These are phyloP conservation scores for Scutellaria galericulata DNA, from an alignment of 257 asterid genomes.

Conservation along the genomic window DNA sequence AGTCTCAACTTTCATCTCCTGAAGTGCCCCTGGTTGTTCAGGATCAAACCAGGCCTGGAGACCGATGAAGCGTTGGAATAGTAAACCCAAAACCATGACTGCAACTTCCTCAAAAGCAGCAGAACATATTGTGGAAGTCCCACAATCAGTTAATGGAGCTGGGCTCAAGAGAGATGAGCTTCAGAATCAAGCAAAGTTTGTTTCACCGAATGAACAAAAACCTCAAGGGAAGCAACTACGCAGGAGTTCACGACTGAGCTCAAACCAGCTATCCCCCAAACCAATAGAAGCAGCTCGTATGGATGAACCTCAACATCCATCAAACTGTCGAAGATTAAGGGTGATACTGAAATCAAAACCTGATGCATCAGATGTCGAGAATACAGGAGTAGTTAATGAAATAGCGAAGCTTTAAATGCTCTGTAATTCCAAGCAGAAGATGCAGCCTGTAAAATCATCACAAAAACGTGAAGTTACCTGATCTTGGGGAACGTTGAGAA, in stretches of 20 bases:
- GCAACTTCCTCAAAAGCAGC: not conserved
- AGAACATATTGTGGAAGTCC: slow-evolving; percentile 6
- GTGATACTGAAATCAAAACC: slow-evolving; percentile 28
- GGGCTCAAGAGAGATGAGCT: not conserved
- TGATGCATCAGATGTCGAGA: not conserved
- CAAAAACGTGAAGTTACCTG: slow-evolving; percentile 22
- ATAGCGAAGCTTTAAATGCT: not conserved
- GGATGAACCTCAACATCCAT: slow-evolving; percentile 26
- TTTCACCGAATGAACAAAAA: no score
- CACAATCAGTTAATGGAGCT: not conserved
- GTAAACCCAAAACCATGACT: not conserved
- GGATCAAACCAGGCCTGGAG: slow-evolving; percentile 31
- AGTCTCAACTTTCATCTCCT: no score
- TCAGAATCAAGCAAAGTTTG: no score
- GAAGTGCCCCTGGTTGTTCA: slow-evolving; percentile 35
- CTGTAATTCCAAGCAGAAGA: slow-evolving; percentile 1
- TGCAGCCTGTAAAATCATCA: slow-evolving; percentile 18
- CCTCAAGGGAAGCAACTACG: slow-evolving; percentile 22
- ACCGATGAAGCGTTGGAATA: slow-evolving; percentile 40
- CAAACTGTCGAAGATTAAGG: not conserved
- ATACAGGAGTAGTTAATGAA: slow-evolving; percentile 2
- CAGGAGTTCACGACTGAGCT: slow-evolving; percentile 20
- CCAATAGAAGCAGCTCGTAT: not conserved
- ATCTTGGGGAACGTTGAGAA: not conserved
- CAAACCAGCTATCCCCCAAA: not conserved